Percentiles rank a stretch among this genome's conserved stretches.
Evolutionary conservation across 495 filamentous ascomycete genomes (phyloP).

Genomic region (Pyrenula massariospora): DNA sequence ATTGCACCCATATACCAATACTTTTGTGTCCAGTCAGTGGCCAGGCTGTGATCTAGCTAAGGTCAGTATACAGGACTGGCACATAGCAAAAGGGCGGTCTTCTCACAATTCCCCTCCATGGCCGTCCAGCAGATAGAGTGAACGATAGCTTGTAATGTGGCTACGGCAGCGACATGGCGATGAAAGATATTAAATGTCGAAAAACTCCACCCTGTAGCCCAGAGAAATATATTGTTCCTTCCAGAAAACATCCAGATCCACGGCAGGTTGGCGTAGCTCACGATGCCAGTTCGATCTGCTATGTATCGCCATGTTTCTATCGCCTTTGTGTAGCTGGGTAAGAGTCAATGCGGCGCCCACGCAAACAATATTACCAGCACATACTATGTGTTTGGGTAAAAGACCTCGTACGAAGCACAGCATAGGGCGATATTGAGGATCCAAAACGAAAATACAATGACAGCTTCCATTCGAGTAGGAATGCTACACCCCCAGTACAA

Average conservation of each 20-base stretch:
- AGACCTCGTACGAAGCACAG: conserved; percentile 21
- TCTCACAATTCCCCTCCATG: conserved; percentile 1
- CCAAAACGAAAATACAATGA: conserved; percentile 29
- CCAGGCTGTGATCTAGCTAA: conserved; percentile 2
- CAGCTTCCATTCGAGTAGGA: conserved; percentile 25
- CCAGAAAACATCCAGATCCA: conserved; percentile 39
- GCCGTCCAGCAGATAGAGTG: conserved; percentile 27
- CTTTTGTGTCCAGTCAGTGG: conserved; percentile 9
- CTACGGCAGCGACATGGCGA: conserved; percentile 42
- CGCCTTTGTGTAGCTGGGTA: background rate
- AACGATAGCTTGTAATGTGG: conserved; percentile 35
- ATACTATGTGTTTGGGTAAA: conserved; percentile 27
- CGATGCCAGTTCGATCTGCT: conserved; percentile 38
- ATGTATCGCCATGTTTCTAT: conserved; percentile 28
- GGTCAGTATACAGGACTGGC: background rate
- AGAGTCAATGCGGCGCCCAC: conserved; percentile 4
- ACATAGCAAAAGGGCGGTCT: background rate
- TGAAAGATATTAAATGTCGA: conserved; percentile 42
- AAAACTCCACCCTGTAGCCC: conserved; percentile 44
- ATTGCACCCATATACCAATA: conserved; percentile 28
- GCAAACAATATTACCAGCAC: conserved; percentile 2
- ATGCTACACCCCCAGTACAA: conserved; percentile 19
- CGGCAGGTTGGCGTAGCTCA: conserved; percentile 39
- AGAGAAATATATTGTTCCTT: conserved; percentile 43
- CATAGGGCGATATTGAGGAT: conserved; percentile 24